Base-by-base conservation (phyloP, 495 filamentous ascomycete genomes). In the Penicillium bovifimosum region DNA sequence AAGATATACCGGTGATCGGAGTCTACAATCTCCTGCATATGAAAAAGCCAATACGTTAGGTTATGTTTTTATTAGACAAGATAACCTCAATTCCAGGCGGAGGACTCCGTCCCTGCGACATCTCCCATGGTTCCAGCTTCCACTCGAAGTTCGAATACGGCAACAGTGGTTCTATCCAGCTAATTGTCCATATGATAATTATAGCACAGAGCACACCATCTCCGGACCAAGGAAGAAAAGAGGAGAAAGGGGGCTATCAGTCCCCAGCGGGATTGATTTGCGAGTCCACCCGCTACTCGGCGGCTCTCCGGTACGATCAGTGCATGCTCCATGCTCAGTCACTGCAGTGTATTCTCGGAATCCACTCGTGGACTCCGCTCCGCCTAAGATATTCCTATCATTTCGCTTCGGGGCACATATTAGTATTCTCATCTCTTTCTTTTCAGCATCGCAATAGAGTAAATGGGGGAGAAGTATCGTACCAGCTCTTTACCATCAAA, bases 221-320 rank as follows among this genome's bases (percentile, higher is more conserved):
- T 40, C 38, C 45, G 24, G 17, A 38, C 45, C 34, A 52, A 39
- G 29, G 36, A 56, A 55, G 46, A 43, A 41, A 54, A 41, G 44
- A 59, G 35, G 26, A 47, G 49, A 54, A 49, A 57, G 50, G 50
- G 54, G 53, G 36, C 10, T 38, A 50, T 40, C 17, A 14, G 3
- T 42, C 29, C 17, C 28, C 20, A 40, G 47, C 47, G 47, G 38
- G 36, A 41, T 41, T 42, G 36, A 41, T 41, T 42, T 33, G 29
- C 29, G 48, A 42, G 48, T 33, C 27, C 47, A 33, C 35, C 10
- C 11, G 14, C 38, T 32, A 50, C 39, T 58, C 57, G 60, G 60
- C 60, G 57, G 57, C 60, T 63, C 60, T 65, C 63, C 60, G 63
- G 63, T 47, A 24, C n/a, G 33, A 41, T 29, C 34, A 31, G 6